Evolutionary conservation across 2,329 filamentous ascomycete species (phyloP).

Genomic region (Pyricularia sp.): DNA sequence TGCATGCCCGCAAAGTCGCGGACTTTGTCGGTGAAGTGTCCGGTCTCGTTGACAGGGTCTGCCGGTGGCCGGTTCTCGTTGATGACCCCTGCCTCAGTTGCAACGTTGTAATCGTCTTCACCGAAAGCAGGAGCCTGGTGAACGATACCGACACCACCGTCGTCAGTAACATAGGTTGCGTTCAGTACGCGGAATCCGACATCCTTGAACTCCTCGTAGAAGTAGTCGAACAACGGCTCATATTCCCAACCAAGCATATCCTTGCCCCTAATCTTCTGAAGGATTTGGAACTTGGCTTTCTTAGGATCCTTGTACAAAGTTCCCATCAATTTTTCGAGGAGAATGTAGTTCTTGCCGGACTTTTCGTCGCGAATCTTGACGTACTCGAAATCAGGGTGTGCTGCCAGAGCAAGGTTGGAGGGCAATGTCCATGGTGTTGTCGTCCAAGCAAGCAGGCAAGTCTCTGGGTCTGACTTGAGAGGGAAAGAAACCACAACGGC

Average conservation of each 20-base stretch:
- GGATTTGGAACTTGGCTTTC: slow-evolving; percentile 82
- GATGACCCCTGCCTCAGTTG: slow-evolving; percentile 63
- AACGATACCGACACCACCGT: slow-evolving; percentile 86
- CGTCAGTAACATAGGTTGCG: slow-evolving; percentile 74
- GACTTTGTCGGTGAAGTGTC: slow-evolving; percentile 65
- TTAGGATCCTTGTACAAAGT: slow-evolving; percentile 91
- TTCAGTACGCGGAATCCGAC: slow-evolving; percentile 70
- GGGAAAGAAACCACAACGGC: slow-evolving; percentile 84
- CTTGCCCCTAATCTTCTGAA: slow-evolving; percentile 68
- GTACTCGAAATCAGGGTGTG: slow-evolving; percentile 67
- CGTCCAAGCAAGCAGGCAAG: slow-evolving; percentile 73
- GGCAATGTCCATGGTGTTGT: slow-evolving; percentile 58
- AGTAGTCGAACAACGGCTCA: slow-evolving; percentile 79
- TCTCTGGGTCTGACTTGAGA: slow-evolving; percentile 61
- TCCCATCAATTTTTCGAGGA: slow-evolving; percentile 67
- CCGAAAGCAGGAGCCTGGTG: slow-evolving; percentile 90
- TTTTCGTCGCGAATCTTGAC: slow-evolving; percentile 74
- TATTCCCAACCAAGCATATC: slow-evolving; percentile 86
- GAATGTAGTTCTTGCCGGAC: slow-evolving; percentile 70
- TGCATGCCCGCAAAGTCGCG: slow-evolving; percentile 74
- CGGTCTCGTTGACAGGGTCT: slow-evolving; percentile 78
- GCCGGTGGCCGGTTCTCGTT: slow-evolving; percentile 66
- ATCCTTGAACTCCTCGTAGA: slow-evolving; percentile 79
- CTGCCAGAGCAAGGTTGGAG: slow-evolving; percentile 60
- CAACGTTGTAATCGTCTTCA: slow-evolving; percentile 89